Evolutionary conservation across 2,329 filamentous ascomycete species (phyloP).

Genomic region (Tolypocladium ovalisporum): DNA sequence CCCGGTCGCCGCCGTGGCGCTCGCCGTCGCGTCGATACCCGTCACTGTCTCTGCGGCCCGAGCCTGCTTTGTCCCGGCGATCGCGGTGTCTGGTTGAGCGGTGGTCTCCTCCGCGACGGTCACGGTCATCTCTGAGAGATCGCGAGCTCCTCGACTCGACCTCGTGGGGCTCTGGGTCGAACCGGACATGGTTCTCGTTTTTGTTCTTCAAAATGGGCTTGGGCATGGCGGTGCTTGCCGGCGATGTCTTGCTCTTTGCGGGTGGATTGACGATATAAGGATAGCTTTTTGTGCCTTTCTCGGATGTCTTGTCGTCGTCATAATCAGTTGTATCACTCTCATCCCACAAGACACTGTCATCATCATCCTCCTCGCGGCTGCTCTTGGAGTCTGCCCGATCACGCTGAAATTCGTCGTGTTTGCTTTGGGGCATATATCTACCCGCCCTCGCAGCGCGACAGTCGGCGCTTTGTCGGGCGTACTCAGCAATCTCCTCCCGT

Average conservation of each 20-base stretch:
- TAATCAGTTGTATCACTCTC: constrained; percentile 20
- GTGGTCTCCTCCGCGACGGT: constrained; percentile 12
- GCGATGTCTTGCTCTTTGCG: constrained; percentile 19
- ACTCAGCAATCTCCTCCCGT: constrained; percentile 39
- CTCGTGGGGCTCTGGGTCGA: constrained; percentile 37
- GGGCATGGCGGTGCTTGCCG: constrained; percentile 27
- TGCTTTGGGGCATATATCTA: constrained; percentile 4
- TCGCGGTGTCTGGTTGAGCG: constrained; percentile 12
- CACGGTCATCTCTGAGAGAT: constrained; percentile 20
- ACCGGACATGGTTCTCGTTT: constrained; percentile 45
- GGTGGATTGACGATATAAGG: constrained; percentile 27
- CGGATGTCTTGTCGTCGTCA: constrained; percentile 20
- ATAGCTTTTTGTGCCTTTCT: constrained; percentile 20
- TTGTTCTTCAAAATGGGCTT: constrained; percentile 53
- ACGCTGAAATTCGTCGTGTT: constrained; percentile 5
- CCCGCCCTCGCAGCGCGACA: constrained; percentile 29
- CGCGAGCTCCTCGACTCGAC: constrained; percentile 21
- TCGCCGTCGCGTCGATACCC: constrained; percentile 16
- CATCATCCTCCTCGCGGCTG: constrained; percentile 20
- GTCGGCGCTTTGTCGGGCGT: constrained; percentile 36
- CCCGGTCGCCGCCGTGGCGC: constrained; percentile 15
- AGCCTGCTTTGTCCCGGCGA: constrained; percentile 14
- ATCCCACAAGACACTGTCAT: constrained; percentile 17
- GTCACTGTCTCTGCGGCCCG: constrained; percentile 7
- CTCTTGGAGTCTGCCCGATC: constrained; percentile 20